Evolutionary conservation across 2,329 filamentous ascomycete species (phyloP), one percentile per base, ranked within the genome.

Genomic region (Aspergillus nomiae): DNA sequence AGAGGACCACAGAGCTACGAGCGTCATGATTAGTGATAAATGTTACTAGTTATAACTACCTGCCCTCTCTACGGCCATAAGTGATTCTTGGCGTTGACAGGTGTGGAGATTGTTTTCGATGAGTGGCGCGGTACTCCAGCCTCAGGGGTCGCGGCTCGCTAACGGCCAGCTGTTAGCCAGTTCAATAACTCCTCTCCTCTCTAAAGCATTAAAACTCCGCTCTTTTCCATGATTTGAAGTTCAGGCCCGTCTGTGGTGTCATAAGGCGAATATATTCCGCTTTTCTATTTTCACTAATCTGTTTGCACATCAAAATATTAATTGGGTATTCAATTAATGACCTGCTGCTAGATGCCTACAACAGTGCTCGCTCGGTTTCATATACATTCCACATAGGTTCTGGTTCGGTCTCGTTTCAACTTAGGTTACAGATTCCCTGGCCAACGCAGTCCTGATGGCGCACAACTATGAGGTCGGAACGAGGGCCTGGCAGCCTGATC

Each of bases 401-500:
- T 58, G 58, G 63, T 64, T 38, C 51, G 41, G 48, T 61, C 56
- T 60, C 43, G 41, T 61, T 60, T 26, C 56, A 60, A 58, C 62
- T 57, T 38, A 60, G 56, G 59, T 21, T 56, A 59, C 62, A 58
- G 32, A 56, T 43, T 21, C 28, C 51, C 50, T 8, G 19, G 34
- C 38, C 32, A 45, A 60, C 56, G 41, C 32, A 54, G 43, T 58
- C 62, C 62, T 66, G 61, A 74, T 97, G 94, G 92, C 92, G 84
- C 91, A 96, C 81, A 92, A 88, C 78, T 98, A 96, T 83, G 94
- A 98, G 85, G 88, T 97, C 76, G 95, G 94, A 77, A 98, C 94
- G 74, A 89, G 92, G 87, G 95, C 94, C 77, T 99, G 95, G 95
- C 95, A 98, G 87, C 94, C 95, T 73, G 95, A 99, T 84, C 84